phyloP scores from a whole-genome alignment of 129 eudicot species.

The Centella asiatica region DNA sequence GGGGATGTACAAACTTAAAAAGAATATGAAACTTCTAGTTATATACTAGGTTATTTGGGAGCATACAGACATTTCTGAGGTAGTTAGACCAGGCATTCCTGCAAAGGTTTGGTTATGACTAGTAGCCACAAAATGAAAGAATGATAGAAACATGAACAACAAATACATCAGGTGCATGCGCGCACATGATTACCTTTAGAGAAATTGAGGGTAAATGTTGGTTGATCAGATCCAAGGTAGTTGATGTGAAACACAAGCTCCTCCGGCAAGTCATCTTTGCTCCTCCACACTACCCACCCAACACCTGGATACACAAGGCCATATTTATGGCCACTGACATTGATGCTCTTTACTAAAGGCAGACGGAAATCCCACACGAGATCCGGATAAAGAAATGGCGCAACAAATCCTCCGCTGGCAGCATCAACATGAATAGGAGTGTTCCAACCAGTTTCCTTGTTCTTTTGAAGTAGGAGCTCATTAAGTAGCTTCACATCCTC shows the following conservation, averaged over 20 bases:
- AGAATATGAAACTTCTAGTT: too few relatives aligned
- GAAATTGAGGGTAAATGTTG: slow-evolving; percentile 75
- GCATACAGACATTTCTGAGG: neutral
- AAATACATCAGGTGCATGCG: neutral
- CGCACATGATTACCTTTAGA: slow-evolving; percentile 44
- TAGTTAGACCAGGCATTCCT: neutral
- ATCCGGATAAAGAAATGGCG: slow-evolving; percentile 66
- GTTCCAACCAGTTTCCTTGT: slow-evolving; percentile 63
- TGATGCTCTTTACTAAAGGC: slow-evolving; percentile 72
- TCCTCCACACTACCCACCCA: slow-evolving; percentile 85
- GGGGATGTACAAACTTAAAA: too few relatives aligned
- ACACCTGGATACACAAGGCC: slow-evolving; percentile 80
- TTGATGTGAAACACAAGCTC: slow-evolving; percentile 76
- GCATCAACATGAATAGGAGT: slow-evolving; percentile 88
- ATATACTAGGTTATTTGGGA: too few relatives aligned
- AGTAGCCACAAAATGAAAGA: neutral
- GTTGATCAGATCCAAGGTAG: slow-evolving; percentile 78
- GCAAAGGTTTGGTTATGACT: neutral
- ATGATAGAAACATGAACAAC: neutral
- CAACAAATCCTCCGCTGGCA: slow-evolving; percentile 84
- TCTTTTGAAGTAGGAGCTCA: slow-evolving; percentile 42
- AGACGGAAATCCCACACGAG: slow-evolving; percentile 78
- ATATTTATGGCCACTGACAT: slow-evolving; percentile 83
- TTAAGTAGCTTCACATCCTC: slow-evolving; percentile 78
- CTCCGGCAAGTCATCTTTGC: slow-evolving; percentile 65